These are phyloP conservation scores for Lipomyces yamanashiensis DNA, from an alignment of 805 yeast species.

Conservation along the genomic window DNA sequence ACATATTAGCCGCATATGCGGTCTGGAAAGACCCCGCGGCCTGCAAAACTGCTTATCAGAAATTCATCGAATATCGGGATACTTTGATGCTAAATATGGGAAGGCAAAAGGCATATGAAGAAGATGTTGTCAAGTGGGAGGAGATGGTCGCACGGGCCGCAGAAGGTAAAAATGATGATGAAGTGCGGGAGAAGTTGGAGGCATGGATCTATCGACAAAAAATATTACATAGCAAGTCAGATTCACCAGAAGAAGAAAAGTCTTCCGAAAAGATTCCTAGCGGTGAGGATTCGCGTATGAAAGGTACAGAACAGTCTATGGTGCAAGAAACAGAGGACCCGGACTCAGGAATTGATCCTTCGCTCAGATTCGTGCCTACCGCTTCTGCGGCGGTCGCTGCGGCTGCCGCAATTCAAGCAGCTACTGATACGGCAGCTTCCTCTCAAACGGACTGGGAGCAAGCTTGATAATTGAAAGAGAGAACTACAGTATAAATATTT, in stretches of 20 bases:
- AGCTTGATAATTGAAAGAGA: neutral
- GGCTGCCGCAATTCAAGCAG: conserved; percentile 6
- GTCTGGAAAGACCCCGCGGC: neutral
- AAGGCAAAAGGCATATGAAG: conserved; percentile 13
- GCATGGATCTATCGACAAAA: conserved; percentile 28
- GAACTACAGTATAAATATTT: too few species aligned
- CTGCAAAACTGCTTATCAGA: conserved; percentile 8
- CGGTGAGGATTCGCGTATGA: neutral
- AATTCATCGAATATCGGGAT: conserved; percentile 3
- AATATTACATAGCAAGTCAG: conserved; percentile 14
- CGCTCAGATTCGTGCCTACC: conserved; percentile 2
- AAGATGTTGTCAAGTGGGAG: conserved; percentile 12
- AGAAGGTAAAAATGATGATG: conserved; percentile 10
- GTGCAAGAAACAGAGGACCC: neutral
- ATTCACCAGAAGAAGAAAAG: conserved; percentile 5
- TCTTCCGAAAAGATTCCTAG: neutral
- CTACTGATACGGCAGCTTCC: conserved; percentile 4
- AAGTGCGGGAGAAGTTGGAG: conserved; percentile 9
- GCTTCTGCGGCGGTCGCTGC: conserved; percentile 7
- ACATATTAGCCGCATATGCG: conserved; percentile 8
- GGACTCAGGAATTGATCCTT: conserved; percentile 12
- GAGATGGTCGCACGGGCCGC: conserved; percentile 9
- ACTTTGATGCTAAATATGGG: conserved; percentile 13
- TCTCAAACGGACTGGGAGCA: conserved; percentile 4
- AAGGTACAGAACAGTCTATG: neutral